Percentiles rank a stretch among this genome's conserved stretches.
phyloP scores from a whole-genome alignment of 2,329 filamentous ascomycete species.

The Neonectria ditissima region DNA sequence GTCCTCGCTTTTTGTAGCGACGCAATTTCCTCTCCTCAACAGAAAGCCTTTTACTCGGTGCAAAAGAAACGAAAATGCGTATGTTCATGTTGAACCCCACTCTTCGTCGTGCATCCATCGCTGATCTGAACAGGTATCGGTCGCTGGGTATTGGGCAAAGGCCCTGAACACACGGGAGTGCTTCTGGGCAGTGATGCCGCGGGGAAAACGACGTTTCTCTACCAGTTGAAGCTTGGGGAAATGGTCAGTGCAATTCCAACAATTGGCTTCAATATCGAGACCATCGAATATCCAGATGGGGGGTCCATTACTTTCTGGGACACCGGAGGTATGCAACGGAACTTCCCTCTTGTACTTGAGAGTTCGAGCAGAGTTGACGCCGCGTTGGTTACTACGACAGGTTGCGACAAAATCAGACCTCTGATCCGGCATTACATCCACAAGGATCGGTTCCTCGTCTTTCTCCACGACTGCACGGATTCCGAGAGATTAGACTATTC shows the following conservation, averaged over 20 bases:
- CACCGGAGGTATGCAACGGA: slow-evolving; percentile 41
- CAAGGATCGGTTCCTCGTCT: slow-evolving; percentile 43
- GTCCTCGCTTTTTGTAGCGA: not conserved
- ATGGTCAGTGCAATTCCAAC: slow-evolving; percentile 95
- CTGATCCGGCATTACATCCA: slow-evolving; percentile 45
- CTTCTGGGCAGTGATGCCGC: slow-evolving; percentile 49
- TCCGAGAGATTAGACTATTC: slow-evolving; percentile 41
- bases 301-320: slow-evolving; percentile 45
- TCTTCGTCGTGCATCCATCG: not conserved
- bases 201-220: slow-evolving; percentile 82
- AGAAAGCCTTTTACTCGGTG: not conserved
- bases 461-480: slow-evolving; percentile 46
- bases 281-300: slow-evolving; percentile 57
- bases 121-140: slow-evolving; percentile 36
- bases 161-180: slow-evolving; percentile 35
- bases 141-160: slow-evolving; percentile 37
- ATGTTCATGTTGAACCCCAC: not conserved
- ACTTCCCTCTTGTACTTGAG: fast-evolving
- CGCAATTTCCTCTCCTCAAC: not conserved
- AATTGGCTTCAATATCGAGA: slow-evolving; percentile 95
- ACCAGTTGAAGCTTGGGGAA: slow-evolving; percentile 89
- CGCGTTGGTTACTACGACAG: slow-evolving; percentile 22
- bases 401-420: slow-evolving; percentile 45
- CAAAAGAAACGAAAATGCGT: slow-evolving; percentile 34
- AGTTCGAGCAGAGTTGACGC: not conserved